Evolutionary conservation across 2,329 filamentous ascomycete species (phyloP).

Genomic region (Diplodia scrobiculata): DNA sequence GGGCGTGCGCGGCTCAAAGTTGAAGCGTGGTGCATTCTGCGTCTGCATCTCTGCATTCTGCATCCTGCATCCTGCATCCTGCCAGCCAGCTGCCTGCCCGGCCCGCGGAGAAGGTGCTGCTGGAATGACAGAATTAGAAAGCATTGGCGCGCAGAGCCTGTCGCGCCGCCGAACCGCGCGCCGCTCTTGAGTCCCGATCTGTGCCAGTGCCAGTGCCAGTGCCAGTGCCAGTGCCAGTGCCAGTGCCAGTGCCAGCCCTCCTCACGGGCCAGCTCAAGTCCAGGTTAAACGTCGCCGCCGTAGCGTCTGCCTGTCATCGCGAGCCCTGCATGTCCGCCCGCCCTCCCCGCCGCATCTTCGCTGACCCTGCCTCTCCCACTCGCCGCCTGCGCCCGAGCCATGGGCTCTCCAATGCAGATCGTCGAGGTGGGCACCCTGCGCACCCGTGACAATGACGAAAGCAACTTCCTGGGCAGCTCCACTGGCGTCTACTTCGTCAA

Average conservation of each 20-base stretch:
- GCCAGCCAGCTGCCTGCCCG: no score
- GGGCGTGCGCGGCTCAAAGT: slow-evolving; percentile 3
- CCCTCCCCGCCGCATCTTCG: not conserved
- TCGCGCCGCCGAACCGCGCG: slow-evolving; percentile 7
- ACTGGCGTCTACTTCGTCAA: slow-evolving; percentile 30
- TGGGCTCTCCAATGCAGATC: slow-evolving; percentile 26
- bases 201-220: no score
- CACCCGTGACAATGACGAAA: slow-evolving; percentile 17
- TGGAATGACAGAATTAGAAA: not conserved
- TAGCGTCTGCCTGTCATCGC: not conserved
- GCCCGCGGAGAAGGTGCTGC: not conserved
- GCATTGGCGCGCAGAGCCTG: slow-evolving; percentile 1
- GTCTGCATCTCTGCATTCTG: not conserved
- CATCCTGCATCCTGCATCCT: not conserved
- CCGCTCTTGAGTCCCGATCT: not conserved
- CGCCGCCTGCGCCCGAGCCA: not conserved
- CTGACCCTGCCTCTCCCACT: not conserved
- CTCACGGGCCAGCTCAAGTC: not conserved
- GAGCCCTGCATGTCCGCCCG: slow-evolving; percentile 6
- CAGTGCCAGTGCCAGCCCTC: not conserved
- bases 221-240: no score
- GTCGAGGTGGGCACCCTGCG: slow-evolving; percentile 27
- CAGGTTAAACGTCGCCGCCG: not conserved
- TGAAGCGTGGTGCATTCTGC: not conserved
- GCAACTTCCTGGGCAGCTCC: slow-evolving; percentile 26